These are phyloP conservation scores for Polyplosphaeria fusca DNA, from an alignment of 495 filamentous ascomycete species.

Conservation along the genomic window DNA sequence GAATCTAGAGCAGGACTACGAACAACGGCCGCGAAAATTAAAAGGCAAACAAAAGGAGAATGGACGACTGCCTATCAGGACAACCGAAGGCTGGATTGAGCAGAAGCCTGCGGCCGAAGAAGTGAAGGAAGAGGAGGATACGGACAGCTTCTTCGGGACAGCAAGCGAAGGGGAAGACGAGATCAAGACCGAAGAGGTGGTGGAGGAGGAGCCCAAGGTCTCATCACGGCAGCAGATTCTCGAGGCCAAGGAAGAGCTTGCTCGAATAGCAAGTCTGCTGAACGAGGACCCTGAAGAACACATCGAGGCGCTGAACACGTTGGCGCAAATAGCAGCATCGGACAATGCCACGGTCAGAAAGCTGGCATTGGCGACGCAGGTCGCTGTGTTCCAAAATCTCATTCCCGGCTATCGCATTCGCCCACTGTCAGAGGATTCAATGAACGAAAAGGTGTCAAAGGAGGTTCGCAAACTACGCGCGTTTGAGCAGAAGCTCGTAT, in stretches of 20 bases:
- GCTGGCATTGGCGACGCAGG: conserved; percentile 76
- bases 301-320: conserved; percentile 62
- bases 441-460: conserved; percentile 78
- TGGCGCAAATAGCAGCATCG: conserved; percentile 71
- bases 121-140: conserved; percentile 44
- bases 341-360: conserved; percentile 70
- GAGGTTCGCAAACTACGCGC: conserved; percentile 76
- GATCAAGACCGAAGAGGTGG: conserved; percentile 43
- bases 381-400: conserved; percentile 90
- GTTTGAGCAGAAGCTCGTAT: conserved; percentile 80
- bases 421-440: conserved; percentile 67
- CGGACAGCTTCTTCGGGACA: conserved; percentile 53
- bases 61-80: conserved; percentile 80
- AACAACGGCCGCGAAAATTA: conserved; percentile 68
- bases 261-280: conserved; percentile 71
- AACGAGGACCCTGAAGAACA: conserved; percentile 95
- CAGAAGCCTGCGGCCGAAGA: conserved; percentile 43
- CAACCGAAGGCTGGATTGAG: conserved; percentile 67
- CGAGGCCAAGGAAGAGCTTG: conserved; percentile 88
- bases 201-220: conserved; percentile 58
- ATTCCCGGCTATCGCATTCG: conserved; percentile 96
- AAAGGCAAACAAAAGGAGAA: conserved; percentile 62
- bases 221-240: conserved; percentile 73
- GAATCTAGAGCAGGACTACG: conserved; percentile 91
- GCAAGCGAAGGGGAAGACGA: conserved; percentile 56